phyloP scores from a whole-genome alignment of 2,329 filamentous ascomycete genomes.

The Alternaria brassicae region DNA sequence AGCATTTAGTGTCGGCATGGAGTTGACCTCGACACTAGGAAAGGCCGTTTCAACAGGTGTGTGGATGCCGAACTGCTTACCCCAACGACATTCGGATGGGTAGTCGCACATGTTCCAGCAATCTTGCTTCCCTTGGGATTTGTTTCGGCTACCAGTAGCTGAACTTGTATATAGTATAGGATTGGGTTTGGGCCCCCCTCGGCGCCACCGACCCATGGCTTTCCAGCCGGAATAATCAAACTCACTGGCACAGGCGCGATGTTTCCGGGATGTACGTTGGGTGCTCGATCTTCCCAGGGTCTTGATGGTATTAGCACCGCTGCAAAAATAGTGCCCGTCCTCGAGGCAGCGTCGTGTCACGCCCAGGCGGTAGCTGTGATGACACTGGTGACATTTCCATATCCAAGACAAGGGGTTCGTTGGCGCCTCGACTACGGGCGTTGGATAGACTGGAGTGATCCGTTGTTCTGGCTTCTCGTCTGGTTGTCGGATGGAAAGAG shows the following conservation, averaged over 20 bases:
- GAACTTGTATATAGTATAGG: neutral
- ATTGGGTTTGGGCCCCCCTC: slow-evolving; percentile 11
- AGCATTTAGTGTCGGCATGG: neutral
- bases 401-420: slow-evolving; percentile 54
- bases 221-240: slow-evolving; percentile 64
- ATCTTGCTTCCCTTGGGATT: slow-evolving; percentile 32
- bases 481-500: neutral
- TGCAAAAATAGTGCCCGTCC: slow-evolving; percentile 63
- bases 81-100: slow-evolving; percentile 55
- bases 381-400: slow-evolving; percentile 63
- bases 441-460: slow-evolving; percentile 20
- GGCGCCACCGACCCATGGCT: slow-evolving; percentile 55
- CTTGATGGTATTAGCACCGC: slow-evolving; percentile 53
- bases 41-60: slow-evolving; percentile 24
- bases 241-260: slow-evolving; percentile 57
- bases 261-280: slow-evolving; percentile 29
- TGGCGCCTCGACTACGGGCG: slow-evolving; percentile 28
- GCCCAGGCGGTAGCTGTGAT: slow-evolving; percentile 55
- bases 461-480: neutral
- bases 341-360: slow-evolving; percentile 61
- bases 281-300: slow-evolving; percentile 31
- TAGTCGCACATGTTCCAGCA: slow-evolving; percentile 58
- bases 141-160: neutral
- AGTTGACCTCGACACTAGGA: neutral
- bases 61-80: slow-evolving; percentile 37